Evolutionary conservation across 2,329 filamentous ascomycete species (phyloP), one percentile per base, ranked within the genome.

Genomic region (Zymoseptoria crescenta): DNA sequence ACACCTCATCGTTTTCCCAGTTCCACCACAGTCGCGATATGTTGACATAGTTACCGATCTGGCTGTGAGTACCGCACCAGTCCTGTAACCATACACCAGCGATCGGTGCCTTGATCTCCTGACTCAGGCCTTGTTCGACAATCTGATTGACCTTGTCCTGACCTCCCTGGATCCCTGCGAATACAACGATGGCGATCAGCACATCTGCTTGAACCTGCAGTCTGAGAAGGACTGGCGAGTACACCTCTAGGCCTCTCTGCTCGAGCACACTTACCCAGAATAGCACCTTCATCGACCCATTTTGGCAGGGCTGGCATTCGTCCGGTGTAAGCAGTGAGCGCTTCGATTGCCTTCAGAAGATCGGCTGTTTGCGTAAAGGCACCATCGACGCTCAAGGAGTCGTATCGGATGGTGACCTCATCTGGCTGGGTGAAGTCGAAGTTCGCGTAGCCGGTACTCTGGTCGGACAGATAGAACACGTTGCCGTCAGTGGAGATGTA

Each of bases 21-120:
- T 75, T 75, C 73, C 73, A 75, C 73, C 72, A 74, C 2, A 75
- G 67, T 29, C 73, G 67, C 16, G 70, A 72, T 41, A 75, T 68
- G 56, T 71, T 71, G 49, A 68, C 65, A 54, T 71, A 72, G 7
- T 72, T 70, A 13, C 69, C 73, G 4, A 65, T 61, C 55, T 75
- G 73, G 7, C 64, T 59, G 52, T 73, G 71, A 8, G 72, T 74
- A 1, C 72, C 72, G 35, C 65, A 69, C 73, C 72, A 74, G 57
- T 74, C 72, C 56, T 74, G 72, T 16, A 74, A 63, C 72, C 72
- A 74, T 4, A 74, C 72, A 20, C 64, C 70, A 8, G 71, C 72
- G 52, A 74, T 69, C 4, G 72, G 72, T 50, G 69, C 70, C 8
- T 63, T 62, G 16, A 67, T 58, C 9, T 67, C 57, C n/a, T 49